Evolutionary conservation across 1,139 yeast genomes (phyloP), one percentile per base, ranked within the genome.

Genomic region (Debaryomyces coudertii): DNA sequence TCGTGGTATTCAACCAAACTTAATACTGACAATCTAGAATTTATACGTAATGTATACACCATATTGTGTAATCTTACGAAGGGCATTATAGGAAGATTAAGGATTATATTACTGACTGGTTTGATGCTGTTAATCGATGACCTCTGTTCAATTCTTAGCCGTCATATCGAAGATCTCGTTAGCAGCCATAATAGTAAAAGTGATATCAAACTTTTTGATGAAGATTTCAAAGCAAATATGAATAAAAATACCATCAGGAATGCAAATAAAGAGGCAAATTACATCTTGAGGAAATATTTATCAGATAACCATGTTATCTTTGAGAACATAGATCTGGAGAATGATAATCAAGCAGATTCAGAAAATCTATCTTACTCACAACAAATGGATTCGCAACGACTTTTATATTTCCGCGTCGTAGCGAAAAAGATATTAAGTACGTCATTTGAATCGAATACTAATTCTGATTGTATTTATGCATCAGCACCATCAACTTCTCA

Each of bases 1-100:
- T 62, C 73, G 40, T 75, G 80, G 80, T 75, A 73, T 52, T 55
- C 66, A 36, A 51, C 47, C 28, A 72, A 71, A 49, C 57, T 75
- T 16, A 71, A 73, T 46, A 73, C 79, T 2, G 70, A 69, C 39
- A 70, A 71, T 50, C 47, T 60, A 43, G 73, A 68, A 34, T 72
- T 75, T 52, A 47, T 73, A 15, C 60, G 52, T 36, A 47, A 47
- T 15, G 61, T 72, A n/a, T 73, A 73, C 52, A 54, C 51, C 31
- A 49, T 65, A 5, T 49, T 74, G 39, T 60, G 72, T 48, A 69
- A 60, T 24, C 55, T 72, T 35, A 58, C 68, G 2, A 54, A 54
- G 30, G 69, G 64, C 44, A 41, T 69, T 27, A 48, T 64, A 7
- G 38, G 33, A 11, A 51, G 74, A 37, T 46, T 62, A 9, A 52